Evolutionary conservation across 2,329 filamentous ascomycete genomes (phyloP), one percentile per base, ranked within the genome.

Genomic region (Aaosphaeria pasadenensis): DNA sequence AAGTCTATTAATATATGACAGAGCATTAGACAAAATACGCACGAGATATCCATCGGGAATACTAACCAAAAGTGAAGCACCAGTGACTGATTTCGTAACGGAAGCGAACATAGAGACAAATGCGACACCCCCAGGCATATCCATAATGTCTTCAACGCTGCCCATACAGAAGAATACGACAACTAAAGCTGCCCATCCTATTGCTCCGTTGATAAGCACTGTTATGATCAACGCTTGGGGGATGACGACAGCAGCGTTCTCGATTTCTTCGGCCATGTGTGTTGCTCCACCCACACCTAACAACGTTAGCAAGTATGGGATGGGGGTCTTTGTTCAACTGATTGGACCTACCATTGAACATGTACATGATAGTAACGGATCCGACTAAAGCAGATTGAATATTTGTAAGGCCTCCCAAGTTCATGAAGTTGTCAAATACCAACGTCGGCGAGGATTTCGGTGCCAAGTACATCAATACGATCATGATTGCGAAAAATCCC

Each of bases 401-500:
- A 9, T 41, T 9, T 11, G 58, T 55, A 67, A 71, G 77, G 5
- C 60, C 66, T 1, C 74, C 74, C 11, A 53, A 43, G 47, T 78
- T 76, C 11, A 61, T 56, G 51, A 78, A 77, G 1, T 65, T 50
- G 4, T 69, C 66, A 47, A 78, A 75, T 0, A 76, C 74, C 2
- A 67, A 62, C 17, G 61, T 45, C 0, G 71, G 56, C 4, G 57
- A 54, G 6, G 59, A 59, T 33, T 67, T 66, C 1, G 71, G 64
- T 2, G 28, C 44, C 1, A 51, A 39, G 41, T 53, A 53, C 5
- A 53, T 45, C 5, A 51, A 29, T 9, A 42, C 36, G 24, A 77
- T 72, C 11, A 78, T 56, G 47, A 77, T 70, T 5, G 66, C 74
- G 48, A 78, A 73, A 51, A 78, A 73, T 4, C 75, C 76, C 9